A percentile compares a stretch with the other conserved stretches of the same genome.
Conservation (phyloP, 1,284 basidiomycete genomes). For the Xerocomus nothofagi region DNA sequence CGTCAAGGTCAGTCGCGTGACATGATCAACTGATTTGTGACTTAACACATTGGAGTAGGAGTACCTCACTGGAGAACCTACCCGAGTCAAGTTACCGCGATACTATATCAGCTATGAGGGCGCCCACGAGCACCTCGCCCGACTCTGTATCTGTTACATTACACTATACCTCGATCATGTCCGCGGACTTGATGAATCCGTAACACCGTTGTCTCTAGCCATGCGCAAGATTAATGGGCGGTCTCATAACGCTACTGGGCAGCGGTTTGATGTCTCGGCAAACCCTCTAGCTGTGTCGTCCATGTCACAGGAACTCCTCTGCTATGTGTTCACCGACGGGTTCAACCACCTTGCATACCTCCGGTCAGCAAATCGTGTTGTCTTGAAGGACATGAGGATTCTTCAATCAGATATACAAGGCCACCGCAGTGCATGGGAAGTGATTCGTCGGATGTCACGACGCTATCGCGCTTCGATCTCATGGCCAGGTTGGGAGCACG, state of each 20-base stretch:
- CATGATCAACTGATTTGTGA: neutral
- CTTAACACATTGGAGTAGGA: neutral
- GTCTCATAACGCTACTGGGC: neutral
- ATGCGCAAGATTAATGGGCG: neutral
- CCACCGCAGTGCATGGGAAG: neutral
- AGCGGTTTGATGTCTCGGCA: neutral
- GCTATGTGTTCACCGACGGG: slow-evolving; percentile 2
- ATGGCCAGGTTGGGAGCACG: slow-evolving; percentile 3
- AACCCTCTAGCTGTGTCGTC: neutral
- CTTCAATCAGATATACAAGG: slow-evolving; percentile 1
- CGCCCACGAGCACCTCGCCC: slow-evolving; percentile 4
- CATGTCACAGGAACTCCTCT: neutral
- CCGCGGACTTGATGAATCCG: neutral
- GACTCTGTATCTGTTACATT: slow-evolving; percentile 6
- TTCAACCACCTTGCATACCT: slow-evolving; percentile 11
- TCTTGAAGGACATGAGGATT: slow-evolving; percentile 1
- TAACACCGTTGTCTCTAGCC: neutral
- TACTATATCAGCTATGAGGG: slow-evolving; percentile 2
- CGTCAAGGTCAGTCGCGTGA: slow-evolving; percentile 9
- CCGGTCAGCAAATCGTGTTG: neutral
- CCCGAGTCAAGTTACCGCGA: neutral
- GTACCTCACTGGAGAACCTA: slow-evolving; percentile 8
- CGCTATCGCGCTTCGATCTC: neutral
- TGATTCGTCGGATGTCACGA: neutral
- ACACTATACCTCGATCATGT: slow-evolving; percentile 3